A percentile compares a stretch with the other conserved stretches of the same genome.
Evolutionary conservation across 805 yeast genomes (phyloP).

Genomic region (Ogataea methanolica): DNA sequence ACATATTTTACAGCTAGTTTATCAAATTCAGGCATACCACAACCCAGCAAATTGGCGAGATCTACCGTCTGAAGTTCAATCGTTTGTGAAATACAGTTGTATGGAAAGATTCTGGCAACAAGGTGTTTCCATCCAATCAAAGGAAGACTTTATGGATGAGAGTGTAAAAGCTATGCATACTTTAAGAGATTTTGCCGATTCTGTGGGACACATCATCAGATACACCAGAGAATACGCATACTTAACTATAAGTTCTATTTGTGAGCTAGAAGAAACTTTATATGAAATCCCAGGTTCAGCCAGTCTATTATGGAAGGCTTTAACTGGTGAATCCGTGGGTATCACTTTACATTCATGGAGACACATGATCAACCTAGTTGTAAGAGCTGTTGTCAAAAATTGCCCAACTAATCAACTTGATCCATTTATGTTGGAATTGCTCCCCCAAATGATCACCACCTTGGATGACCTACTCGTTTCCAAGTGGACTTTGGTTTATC

Average conservation of each 20-base stretch:
- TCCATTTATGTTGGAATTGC: constrained; percentile 66
- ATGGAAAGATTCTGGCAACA: constrained; percentile 98
- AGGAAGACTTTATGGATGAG: constrained; percentile 91
- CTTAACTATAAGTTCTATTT: constrained; percentile 80
- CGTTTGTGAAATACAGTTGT: constrained; percentile 85
- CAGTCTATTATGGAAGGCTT: constrained; percentile 70
- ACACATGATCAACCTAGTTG: constrained; percentile 86
- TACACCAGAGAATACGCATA: constrained; percentile 96
- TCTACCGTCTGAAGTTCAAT: constrained; percentile 83
- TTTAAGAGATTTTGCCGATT: constrained; percentile 92
- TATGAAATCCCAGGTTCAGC: constrained; percentile 85
- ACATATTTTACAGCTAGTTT: constrained; percentile 77
- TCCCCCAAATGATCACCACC: constrained; percentile 71
- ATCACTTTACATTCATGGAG: constrained; percentile 95
- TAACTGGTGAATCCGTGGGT: constrained; percentile 81
- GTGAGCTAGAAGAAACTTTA: constrained; percentile 84
- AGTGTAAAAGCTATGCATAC: constrained; percentile 92
- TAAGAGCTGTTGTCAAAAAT: constrained; percentile 79
- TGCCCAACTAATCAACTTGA: constrained; percentile 74
- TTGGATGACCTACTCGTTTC: constrained; percentile 69
- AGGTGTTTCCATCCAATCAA: constrained; percentile 90
- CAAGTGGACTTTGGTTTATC: constrained; percentile 69
- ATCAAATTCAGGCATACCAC: constrained; percentile 92
- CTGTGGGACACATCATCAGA: constrained; percentile 92
- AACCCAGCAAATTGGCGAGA: constrained; percentile 89